A percentile compares a stretch with the other conserved stretches of the same genome.
Conservation (phyloP, 140 eudicot genomes). For the Anethum foeniculum region DNA sequence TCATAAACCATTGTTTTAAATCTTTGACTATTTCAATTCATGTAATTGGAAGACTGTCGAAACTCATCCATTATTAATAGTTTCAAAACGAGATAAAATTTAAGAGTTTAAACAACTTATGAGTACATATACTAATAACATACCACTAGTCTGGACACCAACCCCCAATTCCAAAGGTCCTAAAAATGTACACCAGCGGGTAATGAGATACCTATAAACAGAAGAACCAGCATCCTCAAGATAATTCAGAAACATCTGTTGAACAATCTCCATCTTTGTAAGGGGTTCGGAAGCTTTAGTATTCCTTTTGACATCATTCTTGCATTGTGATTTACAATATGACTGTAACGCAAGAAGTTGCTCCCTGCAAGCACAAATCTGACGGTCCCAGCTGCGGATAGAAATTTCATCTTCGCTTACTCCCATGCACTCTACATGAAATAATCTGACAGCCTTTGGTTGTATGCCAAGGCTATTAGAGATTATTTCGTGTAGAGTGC, state of each 20-base stretch:
- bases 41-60: too few relatives aligned
- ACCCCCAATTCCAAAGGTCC: background rate
- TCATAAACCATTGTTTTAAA: too few relatives aligned
- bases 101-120: too few relatives aligned
- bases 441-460: conserved; percentile 54
- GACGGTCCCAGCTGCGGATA: conserved; percentile 53
- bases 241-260: conserved; percentile 85
- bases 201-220: conserved; percentile 71
- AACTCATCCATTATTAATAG: too few relatives aligned
- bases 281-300: conserved; percentile 30
- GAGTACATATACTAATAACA: too few relatives aligned
- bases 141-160: too few relatives aligned
- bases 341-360: conserved; percentile 61
- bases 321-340: conserved; percentile 51
- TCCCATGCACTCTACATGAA: conserved; percentile 78
- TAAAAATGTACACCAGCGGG: conserved; percentile 58
- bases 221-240: conserved; percentile 74
- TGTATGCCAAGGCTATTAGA: conserved; percentile 42
- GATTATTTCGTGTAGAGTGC: conserved; percentile 69
- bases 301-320: conserved; percentile 38
- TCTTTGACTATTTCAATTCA: too few relatives aligned
- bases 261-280: conserved; percentile 62
- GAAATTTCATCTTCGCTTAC: conserved; percentile 62
- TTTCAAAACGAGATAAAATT: too few relatives aligned
- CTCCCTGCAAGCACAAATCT: conserved; percentile 60